Conservation (phyloP, 495 filamentous ascomycete species). For the Annulohypoxylon bovei region DNA sequence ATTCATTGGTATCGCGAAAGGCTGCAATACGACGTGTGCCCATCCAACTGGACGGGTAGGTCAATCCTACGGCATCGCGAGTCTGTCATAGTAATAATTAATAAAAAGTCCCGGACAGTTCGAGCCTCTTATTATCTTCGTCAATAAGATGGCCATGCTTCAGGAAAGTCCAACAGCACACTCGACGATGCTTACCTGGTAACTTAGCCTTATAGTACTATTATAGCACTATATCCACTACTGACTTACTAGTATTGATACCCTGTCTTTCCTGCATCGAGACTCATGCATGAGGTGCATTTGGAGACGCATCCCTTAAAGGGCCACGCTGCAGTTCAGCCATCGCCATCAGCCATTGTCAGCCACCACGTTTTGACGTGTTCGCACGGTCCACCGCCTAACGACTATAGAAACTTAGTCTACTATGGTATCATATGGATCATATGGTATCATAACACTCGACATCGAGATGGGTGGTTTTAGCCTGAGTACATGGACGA, state of each 20-base stretch:
- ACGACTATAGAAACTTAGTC: background rate
- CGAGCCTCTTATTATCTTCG: background rate
- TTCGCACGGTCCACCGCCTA: slow-evolving; percentile 22
- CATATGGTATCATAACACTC: slow-evolving; percentile 3
- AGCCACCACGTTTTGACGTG: slow-evolving; percentile 16
- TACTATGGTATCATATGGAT: background rate
- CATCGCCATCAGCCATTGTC: slow-evolving; percentile 14
- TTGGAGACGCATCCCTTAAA: slow-evolving; percentile 2
- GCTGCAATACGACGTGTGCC: slow-evolving; percentile 36
- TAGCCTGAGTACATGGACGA: background rate
- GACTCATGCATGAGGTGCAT: slow-evolving; percentile 34
- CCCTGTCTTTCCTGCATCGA: slow-evolving; percentile 14
- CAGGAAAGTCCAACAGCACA: slow-evolving; percentile 22
- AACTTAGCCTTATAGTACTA: background rate
- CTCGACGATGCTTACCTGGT: background rate
- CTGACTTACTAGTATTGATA: slow-evolving; percentile 21
- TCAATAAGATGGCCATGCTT: background rate
- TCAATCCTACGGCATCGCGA: slow-evolving; percentile 13
- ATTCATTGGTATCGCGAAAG: slow-evolving; percentile 19
- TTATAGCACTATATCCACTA: background rate
- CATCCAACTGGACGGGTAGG: slow-evolving; percentile 26
- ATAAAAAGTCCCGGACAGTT: slow-evolving; percentile 9
- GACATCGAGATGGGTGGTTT: slow-evolving; percentile 2
- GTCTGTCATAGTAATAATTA: slow-evolving; percentile 29
- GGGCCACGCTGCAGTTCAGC: slow-evolving; percentile 26